A percentile compares a stretch with the other conserved stretches of the same genome.
Evolutionary conservation across 805 yeast genomes (phyloP).

Genomic region (Hanseniaspora singularis): DNA sequence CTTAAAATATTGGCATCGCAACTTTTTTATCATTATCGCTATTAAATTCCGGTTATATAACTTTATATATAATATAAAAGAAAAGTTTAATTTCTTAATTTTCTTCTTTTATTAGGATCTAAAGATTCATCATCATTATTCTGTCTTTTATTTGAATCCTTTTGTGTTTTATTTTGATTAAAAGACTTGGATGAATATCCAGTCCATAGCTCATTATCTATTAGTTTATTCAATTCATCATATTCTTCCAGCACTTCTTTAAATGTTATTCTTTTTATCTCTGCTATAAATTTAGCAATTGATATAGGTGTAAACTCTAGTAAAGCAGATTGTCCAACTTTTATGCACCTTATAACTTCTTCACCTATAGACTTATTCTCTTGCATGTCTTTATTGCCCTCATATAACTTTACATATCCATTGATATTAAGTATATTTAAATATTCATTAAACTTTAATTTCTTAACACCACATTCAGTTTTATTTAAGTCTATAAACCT

Average conservation of each 20-base stretch:
- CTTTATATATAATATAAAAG: too few relatives aligned
- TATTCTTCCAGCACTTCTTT: constrained; percentile 3
- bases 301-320: constrained; percentile 6
- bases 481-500: constrained; percentile 4
- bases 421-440: not conserved
- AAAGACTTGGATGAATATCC: not conserved
- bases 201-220: not conserved
- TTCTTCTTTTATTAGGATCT: too few relatives aligned
- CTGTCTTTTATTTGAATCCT: too few relatives aligned
- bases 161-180: not conserved
- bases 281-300: constrained; percentile 5
- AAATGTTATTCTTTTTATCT: constrained; percentile 4
- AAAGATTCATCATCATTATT: too few relatives aligned
- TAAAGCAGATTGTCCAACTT: constrained; percentile 1
- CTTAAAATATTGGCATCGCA: too few relatives aligned
- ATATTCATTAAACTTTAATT: not conserved
- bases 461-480: constrained; percentile 4
- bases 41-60: too few relatives aligned
- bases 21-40: too few relatives aligned
- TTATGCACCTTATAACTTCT: not conserved
- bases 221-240: not conserved
- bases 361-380: not conserved
- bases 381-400: constrained; percentile 6
- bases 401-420: constrained; percentile 6
- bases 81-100: too few relatives aligned